These are phyloP conservation scores for Globisporangium megalacanthum DNA, from an alignment of 352 stramenopile genomes.

Conservation along the genomic window DNA sequence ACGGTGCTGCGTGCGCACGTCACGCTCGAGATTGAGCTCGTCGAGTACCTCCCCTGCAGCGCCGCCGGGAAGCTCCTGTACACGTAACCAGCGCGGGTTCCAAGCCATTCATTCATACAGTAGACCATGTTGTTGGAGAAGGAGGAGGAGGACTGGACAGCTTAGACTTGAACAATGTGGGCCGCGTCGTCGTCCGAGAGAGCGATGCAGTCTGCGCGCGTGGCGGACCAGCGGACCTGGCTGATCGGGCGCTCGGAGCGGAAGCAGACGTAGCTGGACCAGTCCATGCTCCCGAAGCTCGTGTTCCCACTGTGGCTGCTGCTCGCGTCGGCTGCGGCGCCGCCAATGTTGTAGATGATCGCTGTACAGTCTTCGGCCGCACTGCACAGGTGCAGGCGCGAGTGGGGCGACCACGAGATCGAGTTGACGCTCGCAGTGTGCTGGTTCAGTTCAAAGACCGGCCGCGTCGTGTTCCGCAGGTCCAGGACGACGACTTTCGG, in stretches of 20 bases:
- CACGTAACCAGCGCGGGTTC: slow-evolving; percentile 19
- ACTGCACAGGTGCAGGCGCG: slow-evolving; percentile 92
- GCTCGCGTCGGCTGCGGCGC: slow-evolving; percentile 14
- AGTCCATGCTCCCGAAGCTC: slow-evolving; percentile 19
- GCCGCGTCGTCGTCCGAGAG: slow-evolving; percentile 94
- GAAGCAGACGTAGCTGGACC: slow-evolving; percentile 47
- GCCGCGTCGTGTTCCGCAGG: slow-evolving; percentile 87
- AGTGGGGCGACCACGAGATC: slow-evolving; percentile 95
- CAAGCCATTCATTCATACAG: neutral
- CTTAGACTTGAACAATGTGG: slow-evolving; percentile 89
- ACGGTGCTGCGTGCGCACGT: slow-evolving; percentile 21
- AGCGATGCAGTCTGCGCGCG: slow-evolving; percentile 93
- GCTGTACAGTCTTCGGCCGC: slow-evolving; percentile 93
- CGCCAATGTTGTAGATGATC: slow-evolving; percentile 94
- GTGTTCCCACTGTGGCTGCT: slow-evolving; percentile 16
- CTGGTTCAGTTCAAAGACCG: slow-evolving; percentile 90
- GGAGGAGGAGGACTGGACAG: neutral
- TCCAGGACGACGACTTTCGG: slow-evolving; percentile 94
- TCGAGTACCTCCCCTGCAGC: slow-evolving; percentile 68
- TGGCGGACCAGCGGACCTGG: slow-evolving; percentile 89
- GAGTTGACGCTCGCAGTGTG: slow-evolving; percentile 94
- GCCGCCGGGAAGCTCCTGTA: slow-evolving; percentile 85
- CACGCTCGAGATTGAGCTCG: slow-evolving; percentile 52
- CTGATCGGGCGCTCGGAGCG: slow-evolving; percentile 70
- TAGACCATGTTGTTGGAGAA: neutral